phyloP scores from a whole-genome alignment of 352 stramenopile genomes.

The Aphanomyces astaci region DNA sequence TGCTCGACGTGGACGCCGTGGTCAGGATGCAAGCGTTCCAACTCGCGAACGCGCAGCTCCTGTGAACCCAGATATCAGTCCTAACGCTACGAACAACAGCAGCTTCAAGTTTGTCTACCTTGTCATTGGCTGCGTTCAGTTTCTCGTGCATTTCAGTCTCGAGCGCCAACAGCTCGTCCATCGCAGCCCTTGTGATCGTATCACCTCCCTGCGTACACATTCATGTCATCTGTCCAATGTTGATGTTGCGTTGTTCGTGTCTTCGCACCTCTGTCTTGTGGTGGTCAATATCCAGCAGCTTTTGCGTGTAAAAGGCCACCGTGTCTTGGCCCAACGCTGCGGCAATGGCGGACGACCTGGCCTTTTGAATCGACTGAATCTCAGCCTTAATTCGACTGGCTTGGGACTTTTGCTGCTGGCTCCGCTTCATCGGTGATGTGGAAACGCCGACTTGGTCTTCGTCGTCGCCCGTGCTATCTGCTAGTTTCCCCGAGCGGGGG shows the following conservation, averaged over 20 bases:
- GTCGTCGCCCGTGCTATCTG: neutral
- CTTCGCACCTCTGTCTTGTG: neutral
- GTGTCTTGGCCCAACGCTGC: neutral
- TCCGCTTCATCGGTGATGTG: constrained; percentile 9
- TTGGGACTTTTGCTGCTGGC: neutral
- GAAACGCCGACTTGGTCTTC: neutral
- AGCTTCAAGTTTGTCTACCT: neutral
- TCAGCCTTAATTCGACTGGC: neutral
- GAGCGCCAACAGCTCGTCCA: neutral
- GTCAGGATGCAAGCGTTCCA: neutral
- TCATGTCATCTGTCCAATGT: neutral
- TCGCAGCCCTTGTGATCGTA: neutral
- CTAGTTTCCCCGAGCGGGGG: neutral
- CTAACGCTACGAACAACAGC: neutral
- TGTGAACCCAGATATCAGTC: too few species aligned
- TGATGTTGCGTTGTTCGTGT: neutral
- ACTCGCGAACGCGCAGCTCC: neutral
- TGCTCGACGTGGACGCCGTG: neutral
- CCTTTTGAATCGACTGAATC: neutral
- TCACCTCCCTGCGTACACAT: neutral
- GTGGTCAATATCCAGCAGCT: neutral
- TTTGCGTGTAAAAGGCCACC: neutral
- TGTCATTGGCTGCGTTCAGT: neutral
- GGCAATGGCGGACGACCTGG: neutral
- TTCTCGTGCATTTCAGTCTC: neutral